Percentiles rank a stretch among this genome's conserved stretches.
These are phyloP conservation scores for Aspergillus luchuensis DNA, from an alignment of 2,329 filamentous ascomycete genomes.

Conservation along the genomic window DNA sequence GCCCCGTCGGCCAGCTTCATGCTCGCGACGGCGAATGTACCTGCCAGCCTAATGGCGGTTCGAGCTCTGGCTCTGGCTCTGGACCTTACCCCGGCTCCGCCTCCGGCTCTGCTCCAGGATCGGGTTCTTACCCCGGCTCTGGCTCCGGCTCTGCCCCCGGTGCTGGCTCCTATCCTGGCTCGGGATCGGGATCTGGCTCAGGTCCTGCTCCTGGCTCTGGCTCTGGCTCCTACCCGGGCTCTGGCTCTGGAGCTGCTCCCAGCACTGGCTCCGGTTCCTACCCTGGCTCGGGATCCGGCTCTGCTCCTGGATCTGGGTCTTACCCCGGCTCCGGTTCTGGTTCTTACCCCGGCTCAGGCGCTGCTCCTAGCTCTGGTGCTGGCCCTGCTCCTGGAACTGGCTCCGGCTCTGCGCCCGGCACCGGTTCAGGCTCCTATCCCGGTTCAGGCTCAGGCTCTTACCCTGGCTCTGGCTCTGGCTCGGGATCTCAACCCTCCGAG, in stretches of 20 bases:
- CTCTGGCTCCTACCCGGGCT: background rate
- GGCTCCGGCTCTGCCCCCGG: background rate
- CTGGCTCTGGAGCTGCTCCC: background rate
- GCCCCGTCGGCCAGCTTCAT: slow-evolving; percentile 15
- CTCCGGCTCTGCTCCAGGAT: background rate
- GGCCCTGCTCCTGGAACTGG: background rate
- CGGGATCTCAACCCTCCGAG: background rate
- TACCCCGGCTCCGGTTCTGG: too few species aligned
- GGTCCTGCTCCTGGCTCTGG: background rate
- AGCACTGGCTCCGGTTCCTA: background rate
- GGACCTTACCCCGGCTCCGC: background rate
- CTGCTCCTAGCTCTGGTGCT: too few species aligned
- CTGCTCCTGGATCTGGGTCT: background rate
- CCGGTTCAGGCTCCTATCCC: background rate
- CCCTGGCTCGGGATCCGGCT: background rate
- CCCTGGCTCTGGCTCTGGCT: background rate
- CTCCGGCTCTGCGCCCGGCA: background rate
- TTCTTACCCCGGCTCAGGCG: too few species aligned
- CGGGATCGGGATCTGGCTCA: background rate
- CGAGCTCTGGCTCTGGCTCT: background rate
- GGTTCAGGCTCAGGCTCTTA: background rate
- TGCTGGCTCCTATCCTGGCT: background rate
- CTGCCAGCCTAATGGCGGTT: slow-evolving; percentile 10
- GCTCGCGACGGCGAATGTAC: slow-evolving; percentile 14
- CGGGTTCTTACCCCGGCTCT: background rate